These are phyloP conservation scores for Gossypium mustelinum DNA, from an alignment of 345 rosid species.

Conservation along the genomic window DNA sequence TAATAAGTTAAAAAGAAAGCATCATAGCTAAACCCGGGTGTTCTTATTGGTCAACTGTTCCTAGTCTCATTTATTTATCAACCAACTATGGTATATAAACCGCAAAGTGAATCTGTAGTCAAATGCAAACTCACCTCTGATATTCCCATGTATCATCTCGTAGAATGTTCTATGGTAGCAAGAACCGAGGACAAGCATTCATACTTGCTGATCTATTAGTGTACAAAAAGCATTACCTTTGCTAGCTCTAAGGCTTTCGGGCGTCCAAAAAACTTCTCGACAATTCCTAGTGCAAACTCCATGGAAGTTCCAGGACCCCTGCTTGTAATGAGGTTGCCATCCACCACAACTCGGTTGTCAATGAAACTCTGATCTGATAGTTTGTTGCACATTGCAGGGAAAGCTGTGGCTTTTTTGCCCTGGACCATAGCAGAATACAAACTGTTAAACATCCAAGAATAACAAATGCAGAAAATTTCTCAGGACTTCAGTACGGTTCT, in stretches of 20 bases:
- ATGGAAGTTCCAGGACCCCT: constrained; percentile 89
- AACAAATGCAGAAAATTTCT: not conserved
- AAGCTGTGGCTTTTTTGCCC: constrained; percentile 96
- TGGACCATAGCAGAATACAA: constrained; percentile 18
- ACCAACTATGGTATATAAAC: constrained; percentile 9
- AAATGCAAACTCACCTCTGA: constrained; percentile 19
- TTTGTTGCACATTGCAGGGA: constrained; percentile 79
- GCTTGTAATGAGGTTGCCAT: constrained; percentile 89
- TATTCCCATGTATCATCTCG: not conserved
- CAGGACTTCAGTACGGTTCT: not conserved
- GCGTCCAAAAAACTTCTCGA: constrained; percentile 76
- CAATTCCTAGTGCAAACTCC: constrained; percentile 78
- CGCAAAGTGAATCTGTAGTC: constrained; percentile 11
- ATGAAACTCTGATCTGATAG: constrained; percentile 68
- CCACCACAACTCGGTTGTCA: constrained; percentile 77
- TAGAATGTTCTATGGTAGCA: not conserved
- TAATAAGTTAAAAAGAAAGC: not conserved
- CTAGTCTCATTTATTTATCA: constrained; percentile 23
- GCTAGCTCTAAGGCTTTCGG: constrained; percentile 69
- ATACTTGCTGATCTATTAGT: constrained; percentile 20
- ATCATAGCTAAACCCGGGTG: not conserved
- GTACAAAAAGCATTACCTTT: constrained; percentile 49
- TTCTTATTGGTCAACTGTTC: not conserved
- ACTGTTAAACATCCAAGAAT: not conserved
- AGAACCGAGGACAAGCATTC: not conserved